A percentile compares a stretch with the other conserved stretches of the same genome.
These are phyloP conservation scores for Penicillium subrubescens DNA, from an alignment of 495 filamentous ascomycete genomes.

Conservation along the genomic window DNA sequence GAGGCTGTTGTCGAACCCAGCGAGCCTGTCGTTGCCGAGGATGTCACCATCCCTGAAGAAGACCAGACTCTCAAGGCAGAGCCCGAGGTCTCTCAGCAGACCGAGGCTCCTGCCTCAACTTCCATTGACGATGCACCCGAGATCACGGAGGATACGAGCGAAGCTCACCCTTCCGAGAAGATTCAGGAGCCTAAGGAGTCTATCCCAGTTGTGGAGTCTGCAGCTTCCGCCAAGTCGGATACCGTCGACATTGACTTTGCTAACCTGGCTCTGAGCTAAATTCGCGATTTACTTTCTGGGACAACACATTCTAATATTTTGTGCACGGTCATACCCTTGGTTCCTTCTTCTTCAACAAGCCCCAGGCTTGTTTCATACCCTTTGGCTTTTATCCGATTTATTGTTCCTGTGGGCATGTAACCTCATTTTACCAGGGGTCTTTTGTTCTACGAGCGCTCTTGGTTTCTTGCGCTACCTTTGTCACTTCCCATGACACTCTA, in stretches of 20 bases:
- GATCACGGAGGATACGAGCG: slow-evolving; percentile 1
- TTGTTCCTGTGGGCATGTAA: background rate
- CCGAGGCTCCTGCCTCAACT: background rate
- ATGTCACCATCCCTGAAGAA: background rate
- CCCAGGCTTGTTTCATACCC: background rate
- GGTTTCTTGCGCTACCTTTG: background rate
- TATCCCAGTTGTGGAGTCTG: slow-evolving; percentile 10
- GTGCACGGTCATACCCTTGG: slow-evolving; percentile 18
- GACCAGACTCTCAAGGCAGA: background rate
- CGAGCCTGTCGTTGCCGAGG: slow-evolving; percentile 1
- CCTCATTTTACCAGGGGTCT: background rate
- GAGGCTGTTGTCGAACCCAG: slow-evolving; percentile 1
- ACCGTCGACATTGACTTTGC: slow-evolving; percentile 36
- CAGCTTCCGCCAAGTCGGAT: slow-evolving; percentile 16
- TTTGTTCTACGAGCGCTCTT: background rate
- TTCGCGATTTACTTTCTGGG: slow-evolving; percentile 7
- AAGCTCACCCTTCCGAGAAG: slow-evolving; percentile 11
- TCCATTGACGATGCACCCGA: slow-evolving; percentile 10
- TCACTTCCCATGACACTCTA: background rate
- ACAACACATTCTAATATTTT: slow-evolving; percentile 8
- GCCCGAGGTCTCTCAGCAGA: slow-evolving; percentile 6
- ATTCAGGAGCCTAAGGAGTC: slow-evolving; percentile 11
- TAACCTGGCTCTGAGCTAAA: slow-evolving; percentile 31
- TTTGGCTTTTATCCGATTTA: background rate
- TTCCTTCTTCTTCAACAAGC: background rate